phyloP scores from a whole-genome alignment of 495 filamentous ascomycete genomes.

The Mycothermus thermophilus region DNA sequence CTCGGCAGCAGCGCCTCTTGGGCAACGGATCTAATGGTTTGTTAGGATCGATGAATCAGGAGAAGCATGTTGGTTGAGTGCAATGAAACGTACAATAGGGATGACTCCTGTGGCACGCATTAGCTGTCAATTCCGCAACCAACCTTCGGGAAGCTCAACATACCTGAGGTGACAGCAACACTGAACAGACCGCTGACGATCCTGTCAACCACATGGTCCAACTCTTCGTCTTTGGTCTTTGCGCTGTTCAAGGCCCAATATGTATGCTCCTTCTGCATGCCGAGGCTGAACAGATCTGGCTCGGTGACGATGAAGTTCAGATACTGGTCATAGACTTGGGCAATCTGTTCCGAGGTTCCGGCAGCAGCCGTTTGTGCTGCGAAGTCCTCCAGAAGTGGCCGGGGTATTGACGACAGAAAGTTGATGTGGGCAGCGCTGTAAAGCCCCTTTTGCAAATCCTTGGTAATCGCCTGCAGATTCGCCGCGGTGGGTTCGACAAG shows the following conservation, averaged over 20 bases:
- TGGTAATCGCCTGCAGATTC: conserved; percentile 74
- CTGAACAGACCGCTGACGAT: conserved; percentile 93
- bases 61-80: not conserved
- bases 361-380: conserved; percentile 73
- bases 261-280: conserved; percentile 67
- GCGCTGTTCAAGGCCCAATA: conserved; percentile 94
- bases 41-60: not conserved
- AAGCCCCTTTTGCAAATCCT: conserved; percentile 70
- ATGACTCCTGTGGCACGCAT: conserved; percentile 49
- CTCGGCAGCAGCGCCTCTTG: conserved; percentile 83
- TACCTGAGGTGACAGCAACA: conserved; percentile 93
- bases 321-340: conserved; percentile 93
- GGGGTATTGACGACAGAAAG: conserved; percentile 87
- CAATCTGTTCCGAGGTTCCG: conserved; percentile 72
- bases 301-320: conserved; percentile 95
- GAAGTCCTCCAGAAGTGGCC: conserved; percentile 90
- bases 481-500: conserved; percentile 74
- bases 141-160: conserved; percentile 7
- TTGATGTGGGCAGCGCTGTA: conserved; percentile 96
- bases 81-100: conserved; percentile 43
- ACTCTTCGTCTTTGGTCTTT: conserved; percentile 74
- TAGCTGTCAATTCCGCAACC: not conserved
- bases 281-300: conserved; percentile 88
- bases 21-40: conserved; percentile 52
- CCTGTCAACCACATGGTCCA: conserved; percentile 73